Base-by-base conservation (phyloP, 768 basidiomycete species). In the Lactifluus rugatus region DNA sequence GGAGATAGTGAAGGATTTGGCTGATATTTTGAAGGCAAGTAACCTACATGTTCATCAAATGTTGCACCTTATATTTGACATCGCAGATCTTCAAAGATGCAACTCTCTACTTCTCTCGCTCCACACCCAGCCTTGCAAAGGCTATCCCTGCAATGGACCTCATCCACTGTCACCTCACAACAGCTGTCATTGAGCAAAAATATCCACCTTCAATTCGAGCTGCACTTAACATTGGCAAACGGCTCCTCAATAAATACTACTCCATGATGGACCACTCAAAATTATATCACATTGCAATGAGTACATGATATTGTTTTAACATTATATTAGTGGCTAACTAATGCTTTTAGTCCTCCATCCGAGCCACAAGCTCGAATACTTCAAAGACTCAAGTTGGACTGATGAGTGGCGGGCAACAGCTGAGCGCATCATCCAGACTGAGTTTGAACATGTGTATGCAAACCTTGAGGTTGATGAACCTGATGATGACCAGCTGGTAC, bases 101-200 rank as follows among this genome's bases (percentile, higher is more conserved):
- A 0, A 76, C 69, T 0, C 61, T 67, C 0, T 71, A 58, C 56
- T 75, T 75, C 61, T 75, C 69, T 1, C 19, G 60, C 1, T 53
- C 45, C 10, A 68, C 60, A 0, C 68, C 70, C 0, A 67, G 55
- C 57, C 61, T 76, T 4, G 64, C 69, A 0, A 64, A 47, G 0
- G 70, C 74, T 3, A 74, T 75, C 17, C 73, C 72, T 11, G 72
- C 69, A 8, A 73, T 74, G 72, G 71, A 75, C 46, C 48, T 66
- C 31, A 67, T 73, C n/a, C 63, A 75, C 49, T 32, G 66, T 34
- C 21, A 16, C 7, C 37, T 57, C 9, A 9, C 36, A 14, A 37
- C 14, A 1, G 36, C 13, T 16, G 14, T 2, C 13, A 14, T 2
- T 2, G 16, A 37, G 13, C 3, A 2, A 2, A 3, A 14, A 3